Conservation (phyloP, 257 asterid species). For the Datura wrightii region DNA sequence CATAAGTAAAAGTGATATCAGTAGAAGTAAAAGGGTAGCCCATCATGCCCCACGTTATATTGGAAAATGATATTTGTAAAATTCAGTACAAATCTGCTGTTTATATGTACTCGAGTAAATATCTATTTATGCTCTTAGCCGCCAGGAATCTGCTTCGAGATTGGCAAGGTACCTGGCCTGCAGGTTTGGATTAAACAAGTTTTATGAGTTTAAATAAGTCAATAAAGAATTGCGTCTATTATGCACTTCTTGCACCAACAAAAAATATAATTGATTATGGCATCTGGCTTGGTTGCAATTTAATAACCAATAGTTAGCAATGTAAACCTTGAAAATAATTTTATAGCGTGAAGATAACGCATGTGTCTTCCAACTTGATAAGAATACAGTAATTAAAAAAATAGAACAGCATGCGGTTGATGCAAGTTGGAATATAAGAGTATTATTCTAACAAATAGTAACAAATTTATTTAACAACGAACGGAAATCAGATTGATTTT, state of each 20-base stretch:
- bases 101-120: not conserved
- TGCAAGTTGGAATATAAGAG: not conserved
- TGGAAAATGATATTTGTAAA: not conserved
- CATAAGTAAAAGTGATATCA: not conserved
- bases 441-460: too few species aligned
- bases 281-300: not conserved
- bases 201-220: not conserved
- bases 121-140: not conserved
- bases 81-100: not conserved
- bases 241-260: not conserved
- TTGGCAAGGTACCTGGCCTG: not conserved
- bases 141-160: slow-evolving; percentile 7
- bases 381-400: not conserved
- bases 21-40: not conserved
- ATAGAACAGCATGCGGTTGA: not conserved
- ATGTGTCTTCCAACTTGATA: slow-evolving; percentile 13
- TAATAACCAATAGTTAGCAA: not conserved
- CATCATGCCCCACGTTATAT: not conserved
- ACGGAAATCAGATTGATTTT: not conserved
- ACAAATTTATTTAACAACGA: not conserved
- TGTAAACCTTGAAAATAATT: not conserved
- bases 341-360: not conserved
- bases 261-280: not conserved
- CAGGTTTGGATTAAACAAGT: not conserved
- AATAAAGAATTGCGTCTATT: slow-evolving; percentile 2